Conservation (phyloP, 768 basidiomycete species). For the Strobilomyces echinocephalus region DNA sequence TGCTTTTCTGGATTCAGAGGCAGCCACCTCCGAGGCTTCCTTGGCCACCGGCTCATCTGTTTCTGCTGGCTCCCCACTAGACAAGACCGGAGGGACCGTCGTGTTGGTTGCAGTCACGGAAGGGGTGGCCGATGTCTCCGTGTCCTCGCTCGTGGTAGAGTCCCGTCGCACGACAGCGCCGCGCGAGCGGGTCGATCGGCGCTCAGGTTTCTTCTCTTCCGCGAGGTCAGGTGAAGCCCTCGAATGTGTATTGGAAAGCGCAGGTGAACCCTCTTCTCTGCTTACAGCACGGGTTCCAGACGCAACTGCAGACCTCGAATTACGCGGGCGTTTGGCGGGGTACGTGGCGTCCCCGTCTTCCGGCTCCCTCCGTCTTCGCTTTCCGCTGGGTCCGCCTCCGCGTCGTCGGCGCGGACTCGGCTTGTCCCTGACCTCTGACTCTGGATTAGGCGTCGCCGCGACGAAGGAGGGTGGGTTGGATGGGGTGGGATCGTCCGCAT, state of each 20-base stretch:
- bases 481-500: conserved; percentile 35
- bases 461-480: conserved; percentile 8
- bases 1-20: conserved; percentile 6
- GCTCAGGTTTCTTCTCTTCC: conserved; percentile 31
- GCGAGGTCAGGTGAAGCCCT: conserved; percentile 19
- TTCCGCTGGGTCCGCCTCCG: conserved; percentile 37
- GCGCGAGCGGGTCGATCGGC: conserved; percentile 47
- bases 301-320: conserved; percentile 38
- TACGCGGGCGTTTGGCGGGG: conserved; percentile 63
- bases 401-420: conserved; percentile 49
- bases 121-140: conserved; percentile 32
- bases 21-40: conserved; percentile 1
- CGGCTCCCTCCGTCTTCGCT: conserved; percentile 54
- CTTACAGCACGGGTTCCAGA: conserved; percentile 21
- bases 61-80: conserved; percentile 15
- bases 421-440: conserved; percentile 37
- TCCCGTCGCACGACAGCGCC: conserved; percentile 39
- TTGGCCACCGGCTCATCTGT: conserved; percentile 8
- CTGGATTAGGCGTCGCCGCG: conserved; percentile 5
- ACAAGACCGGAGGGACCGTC: conserved; percentile 1
- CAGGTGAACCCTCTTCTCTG: conserved; percentile 41
- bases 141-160: conserved; percentile 51
- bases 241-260: conserved; percentile 29
- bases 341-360: conserved; percentile 67
- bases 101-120: conserved; percentile 29